These are phyloP conservation scores for Colletotrichum sp. DNA, from an alignment of 2,329 filamentous ascomycete genomes.

Conservation along the genomic window DNA sequence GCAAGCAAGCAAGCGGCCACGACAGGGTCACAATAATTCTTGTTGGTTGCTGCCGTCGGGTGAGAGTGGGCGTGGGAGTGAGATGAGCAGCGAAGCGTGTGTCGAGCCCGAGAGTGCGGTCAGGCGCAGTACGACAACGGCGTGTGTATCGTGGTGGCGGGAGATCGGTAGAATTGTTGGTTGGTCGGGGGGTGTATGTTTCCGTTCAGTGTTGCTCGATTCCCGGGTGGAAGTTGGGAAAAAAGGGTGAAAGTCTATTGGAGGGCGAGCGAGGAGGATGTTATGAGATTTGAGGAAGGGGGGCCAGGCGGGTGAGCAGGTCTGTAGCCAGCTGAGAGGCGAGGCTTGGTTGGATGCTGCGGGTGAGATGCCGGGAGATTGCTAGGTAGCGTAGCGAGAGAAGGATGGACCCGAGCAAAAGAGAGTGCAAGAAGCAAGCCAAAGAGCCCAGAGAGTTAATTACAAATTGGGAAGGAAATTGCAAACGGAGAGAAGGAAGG, in stretches of 20 bases:
- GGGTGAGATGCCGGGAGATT: not conserved
- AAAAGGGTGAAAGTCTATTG: slow-evolving; percentile 20
- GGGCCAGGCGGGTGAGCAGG: not conserved
- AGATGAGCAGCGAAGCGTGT: not conserved
- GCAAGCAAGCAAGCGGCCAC: slow-evolving; percentile 9
- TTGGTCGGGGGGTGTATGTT: not conserved
- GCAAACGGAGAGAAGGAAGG: slow-evolving; percentile 16
- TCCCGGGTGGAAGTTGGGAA: not conserved
- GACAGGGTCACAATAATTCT: not conserved
- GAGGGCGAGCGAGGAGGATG: slow-evolving; percentile 9
- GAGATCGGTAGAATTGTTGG: not conserved
- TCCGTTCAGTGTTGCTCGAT: not conserved
- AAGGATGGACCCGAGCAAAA: not conserved
- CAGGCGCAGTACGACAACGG: not conserved
- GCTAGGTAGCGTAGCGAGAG: slow-evolving; percentile 3
- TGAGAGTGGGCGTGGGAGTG: not conserved
- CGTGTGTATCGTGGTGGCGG: not conserved
- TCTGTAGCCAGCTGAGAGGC: not conserved
- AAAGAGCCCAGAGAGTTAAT: slow-evolving; percentile 4
- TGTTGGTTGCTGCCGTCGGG: not conserved
- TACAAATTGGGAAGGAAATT: slow-evolving; percentile 22
- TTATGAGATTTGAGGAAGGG: not conserved
- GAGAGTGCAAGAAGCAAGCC: not conserved
- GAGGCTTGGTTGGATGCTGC: not conserved
- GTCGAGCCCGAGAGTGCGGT: not conserved